phyloP scores from a whole-genome alignment of 768 basidiomycete genomes.

The Amanita phalloides region DNA sequence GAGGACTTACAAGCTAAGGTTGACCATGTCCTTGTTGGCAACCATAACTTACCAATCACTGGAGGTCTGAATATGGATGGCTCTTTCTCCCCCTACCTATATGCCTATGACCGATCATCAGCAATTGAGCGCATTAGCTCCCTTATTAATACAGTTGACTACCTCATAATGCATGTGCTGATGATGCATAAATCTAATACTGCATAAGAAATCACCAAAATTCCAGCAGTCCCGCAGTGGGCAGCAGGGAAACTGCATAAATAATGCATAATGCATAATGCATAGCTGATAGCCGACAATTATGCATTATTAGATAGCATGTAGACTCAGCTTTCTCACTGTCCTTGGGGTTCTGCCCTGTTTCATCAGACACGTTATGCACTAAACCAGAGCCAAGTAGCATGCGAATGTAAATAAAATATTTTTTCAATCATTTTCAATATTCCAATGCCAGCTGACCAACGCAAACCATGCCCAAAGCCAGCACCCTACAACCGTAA shows the following conservation, averaged over 20 bases:
- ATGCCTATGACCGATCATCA: no score
- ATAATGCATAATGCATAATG: not conserved
- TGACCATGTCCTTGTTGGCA: no score
- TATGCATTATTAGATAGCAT: not conserved
- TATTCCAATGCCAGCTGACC: no score
- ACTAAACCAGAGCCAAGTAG: no score
- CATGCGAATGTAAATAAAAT: not conserved
- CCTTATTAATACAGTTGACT: no score
- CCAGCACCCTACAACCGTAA: no score
- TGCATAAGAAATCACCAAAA: not conserved
- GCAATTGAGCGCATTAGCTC: no score
- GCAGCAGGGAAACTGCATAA: not conserved
- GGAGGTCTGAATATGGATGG: no score
- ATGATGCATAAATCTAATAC: slow-evolving; percentile 1
- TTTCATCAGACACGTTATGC: not conserved
- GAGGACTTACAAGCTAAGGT: no score
- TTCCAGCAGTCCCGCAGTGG: not conserved
- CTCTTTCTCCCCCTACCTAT: no score
- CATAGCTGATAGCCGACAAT: not conserved
- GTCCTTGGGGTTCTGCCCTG: not conserved
- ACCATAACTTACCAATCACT: no score
- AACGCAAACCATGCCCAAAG: no score
- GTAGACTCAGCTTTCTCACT: not conserved
- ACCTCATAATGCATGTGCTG: not conserved
- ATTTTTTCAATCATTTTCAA: not conserved